Percentiles rank a stretch among this genome's conserved stretches.
phyloP scores from a whole-genome alignment of 495 filamentous ascomycete species.

The Talaromyces proteolyticus region DNA sequence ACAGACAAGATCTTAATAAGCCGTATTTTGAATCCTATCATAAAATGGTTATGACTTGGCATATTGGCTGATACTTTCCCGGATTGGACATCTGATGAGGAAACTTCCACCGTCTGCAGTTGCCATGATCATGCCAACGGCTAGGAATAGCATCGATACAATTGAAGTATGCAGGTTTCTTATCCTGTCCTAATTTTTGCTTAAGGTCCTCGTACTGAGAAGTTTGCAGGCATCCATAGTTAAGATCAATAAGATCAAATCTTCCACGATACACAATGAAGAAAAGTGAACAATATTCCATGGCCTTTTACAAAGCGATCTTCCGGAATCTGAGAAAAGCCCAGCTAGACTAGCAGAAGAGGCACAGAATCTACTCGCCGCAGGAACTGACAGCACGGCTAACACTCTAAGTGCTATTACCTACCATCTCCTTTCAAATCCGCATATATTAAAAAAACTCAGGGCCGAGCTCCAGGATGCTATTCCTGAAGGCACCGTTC shows the following conservation, averaged over 20 bases:
- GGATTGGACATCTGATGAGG: too few relatives aligned
- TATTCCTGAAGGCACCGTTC: slow-evolving; percentile 10
- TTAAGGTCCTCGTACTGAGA: too few relatives aligned
- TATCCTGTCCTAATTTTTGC: too few relatives aligned
- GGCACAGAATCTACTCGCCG: slow-evolving; percentile 33
- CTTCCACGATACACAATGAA: slow-evolving; percentile 2
- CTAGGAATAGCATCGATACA: too few relatives aligned
- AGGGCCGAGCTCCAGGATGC: slow-evolving; percentile 19
- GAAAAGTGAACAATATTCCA: slow-evolving; percentile 1
- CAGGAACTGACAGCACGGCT: slow-evolving; percentile 41
- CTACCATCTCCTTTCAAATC: slow-evolving; percentile 35
- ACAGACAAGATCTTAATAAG: too few relatives aligned
- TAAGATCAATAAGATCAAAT: neutral
- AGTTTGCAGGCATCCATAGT: slow-evolving; percentile 16
- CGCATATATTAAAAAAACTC: slow-evolving; percentile 20
- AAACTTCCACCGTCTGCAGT: too few relatives aligned
- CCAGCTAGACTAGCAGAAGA: slow-evolving; percentile 27
- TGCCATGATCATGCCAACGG: too few relatives aligned
- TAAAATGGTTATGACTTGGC: too few relatives aligned
- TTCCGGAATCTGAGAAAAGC: slow-evolving; percentile 28
- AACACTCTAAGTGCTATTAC: slow-evolving; percentile 27
- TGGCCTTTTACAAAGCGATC: slow-evolving; percentile 20
- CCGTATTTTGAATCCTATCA: too few relatives aligned
- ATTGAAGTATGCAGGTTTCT: too few relatives aligned
- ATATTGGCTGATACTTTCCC: too few relatives aligned